Evolutionary conservation across 2,329 filamentous ascomycete species (phyloP).

Genomic region (Dendryphion nanum): DNA sequence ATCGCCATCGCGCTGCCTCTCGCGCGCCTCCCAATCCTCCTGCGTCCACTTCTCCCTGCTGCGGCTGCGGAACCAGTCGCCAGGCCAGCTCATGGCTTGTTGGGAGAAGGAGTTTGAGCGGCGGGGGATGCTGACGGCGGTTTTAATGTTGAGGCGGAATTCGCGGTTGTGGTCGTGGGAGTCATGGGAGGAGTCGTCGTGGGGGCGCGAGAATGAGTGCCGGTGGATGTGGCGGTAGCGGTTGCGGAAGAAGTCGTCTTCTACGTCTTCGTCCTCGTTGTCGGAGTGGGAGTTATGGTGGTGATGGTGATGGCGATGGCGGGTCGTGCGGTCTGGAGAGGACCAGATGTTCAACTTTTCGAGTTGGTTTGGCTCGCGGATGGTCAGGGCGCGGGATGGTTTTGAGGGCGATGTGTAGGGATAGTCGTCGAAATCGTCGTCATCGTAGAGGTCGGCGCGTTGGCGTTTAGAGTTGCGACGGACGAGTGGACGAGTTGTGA

Average conservation of each 20-base stretch:
- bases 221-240: constrained; percentile 13
- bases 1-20: constrained; percentile 13
- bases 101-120: constrained; percentile 12
- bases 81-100: constrained; percentile 16
- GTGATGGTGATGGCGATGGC: constrained; percentile 4
- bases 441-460: constrained; percentile 20
- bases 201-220: constrained; percentile 4
- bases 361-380: constrained; percentile 25
- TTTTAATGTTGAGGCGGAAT: constrained; percentile 21
- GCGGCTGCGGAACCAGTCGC: constrained; percentile 18
- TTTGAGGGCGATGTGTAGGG: constrained; percentile 23
- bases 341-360: constrained; percentile 36
- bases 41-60: constrained; percentile 25
- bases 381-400: constrained; percentile 25
- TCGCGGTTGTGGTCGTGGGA: constrained; percentile 14
- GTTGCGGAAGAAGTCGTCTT: constrained; percentile 6
- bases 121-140: constrained; percentile 18
- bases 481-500: constrained; percentile 14
- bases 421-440: constrained; percentile 29
- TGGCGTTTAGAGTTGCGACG: constrained; percentile 25
- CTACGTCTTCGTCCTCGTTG: constrained; percentile 11
- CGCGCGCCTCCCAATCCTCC: constrained; percentile 25
- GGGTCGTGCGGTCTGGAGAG: background rate
- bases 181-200: background rate
- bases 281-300: constrained; percentile 1